Evolutionary conservation across 192 early-diverging fungal species (phyloP).

Genomic region (Backusella parvicylindrica): DNA sequence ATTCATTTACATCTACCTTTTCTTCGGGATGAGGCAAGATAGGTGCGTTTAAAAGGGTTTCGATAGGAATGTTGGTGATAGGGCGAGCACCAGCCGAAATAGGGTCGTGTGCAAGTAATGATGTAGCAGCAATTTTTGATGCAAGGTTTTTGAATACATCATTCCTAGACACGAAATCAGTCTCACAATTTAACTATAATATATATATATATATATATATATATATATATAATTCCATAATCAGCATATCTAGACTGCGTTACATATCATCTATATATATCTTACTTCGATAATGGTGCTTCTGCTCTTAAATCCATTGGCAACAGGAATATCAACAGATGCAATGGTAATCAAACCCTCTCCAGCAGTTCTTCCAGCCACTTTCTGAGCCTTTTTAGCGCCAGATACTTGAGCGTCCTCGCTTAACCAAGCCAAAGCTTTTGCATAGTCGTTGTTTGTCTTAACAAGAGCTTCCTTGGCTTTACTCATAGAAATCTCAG

Average conservation of each 20-base stretch:
- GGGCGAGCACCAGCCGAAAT: slow-evolving; percentile 17
- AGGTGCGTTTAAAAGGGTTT: slow-evolving; percentile 42
- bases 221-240: neutral
- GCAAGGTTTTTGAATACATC: slow-evolving; percentile 74
- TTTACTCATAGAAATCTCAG: slow-evolving; percentile 74
- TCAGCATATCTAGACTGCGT: neutral
- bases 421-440: slow-evolving; percentile 79
- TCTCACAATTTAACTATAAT: slow-evolving; percentile 92
- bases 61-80: slow-evolving; percentile 37
- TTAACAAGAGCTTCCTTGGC: slow-evolving; percentile 82
- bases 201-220: no score
- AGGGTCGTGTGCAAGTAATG: slow-evolving; percentile 39
- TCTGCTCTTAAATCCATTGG: slow-evolving; percentile 33
- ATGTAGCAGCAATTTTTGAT: slow-evolving; percentile 52
- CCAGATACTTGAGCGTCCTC: slow-evolving; percentile 68
- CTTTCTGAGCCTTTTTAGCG: slow-evolving; percentile 77
- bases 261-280: neutral
- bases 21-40: slow-evolving; percentile 45
- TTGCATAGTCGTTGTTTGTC: slow-evolving; percentile 66
- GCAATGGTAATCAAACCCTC: slow-evolving; percentile 79
- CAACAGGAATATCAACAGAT: slow-evolving; percentile 42
- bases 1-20: slow-evolving; percentile 5
- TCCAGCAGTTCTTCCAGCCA: slow-evolving; percentile 68
- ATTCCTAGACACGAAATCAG: slow-evolving; percentile 93
- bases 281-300: slow-evolving; percentile 69